These are phyloP conservation scores for Metschnikowia sp. DNA, from an alignment of 805 yeast species.

Conservation along the genomic window DNA sequence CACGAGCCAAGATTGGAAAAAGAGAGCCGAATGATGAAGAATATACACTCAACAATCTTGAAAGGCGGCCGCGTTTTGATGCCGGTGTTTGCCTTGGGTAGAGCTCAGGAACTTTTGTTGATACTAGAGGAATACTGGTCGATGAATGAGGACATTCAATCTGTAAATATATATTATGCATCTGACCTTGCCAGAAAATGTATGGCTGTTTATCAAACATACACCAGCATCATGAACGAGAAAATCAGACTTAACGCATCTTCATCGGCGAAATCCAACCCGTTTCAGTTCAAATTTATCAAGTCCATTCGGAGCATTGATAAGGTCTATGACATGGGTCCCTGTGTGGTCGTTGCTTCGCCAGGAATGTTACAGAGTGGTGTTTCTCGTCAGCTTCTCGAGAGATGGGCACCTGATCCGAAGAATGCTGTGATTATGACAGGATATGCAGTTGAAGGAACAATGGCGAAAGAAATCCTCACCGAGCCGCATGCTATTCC, in stretches of 20 bases:
- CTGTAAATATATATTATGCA: conserved; percentile 83
- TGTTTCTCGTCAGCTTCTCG: conserved; percentile 83
- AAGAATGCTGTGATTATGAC: conserved; percentile 84
- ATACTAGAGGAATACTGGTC: conserved; percentile 96
- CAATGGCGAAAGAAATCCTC: conserved; percentile 87
- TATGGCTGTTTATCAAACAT: conserved; percentile 96
- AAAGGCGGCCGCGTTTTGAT: conserved; percentile 90
- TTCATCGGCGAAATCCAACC: conserved; percentile 49
- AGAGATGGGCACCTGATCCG: conserved; percentile 97
- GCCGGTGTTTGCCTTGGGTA: conserved; percentile 95
- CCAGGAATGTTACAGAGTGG: conserved; percentile 99
- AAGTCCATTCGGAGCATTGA: conserved; percentile 77
- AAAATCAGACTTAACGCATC: conserved; percentile 63
- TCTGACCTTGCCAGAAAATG: conserved; percentile 92
- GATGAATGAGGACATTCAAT: conserved; percentile 74
- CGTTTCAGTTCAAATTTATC: conserved; percentile 85
- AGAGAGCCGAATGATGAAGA: conserved; percentile 74
- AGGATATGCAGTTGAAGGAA: conserved; percentile 98
- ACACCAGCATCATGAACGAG: conserved; percentile 96
- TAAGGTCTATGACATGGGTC: conserved; percentile 86
- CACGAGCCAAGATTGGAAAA: conserved; percentile 87
- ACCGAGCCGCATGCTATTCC: conserved; percentile 91
- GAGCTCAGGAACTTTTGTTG: conserved; percentile 89
- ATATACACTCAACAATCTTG: conserved; percentile 77
- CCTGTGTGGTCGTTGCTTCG: conserved; percentile 92